Conservation (phyloP, 148 eudicot species). For the Tetragonia tetragonoides region DNA sequence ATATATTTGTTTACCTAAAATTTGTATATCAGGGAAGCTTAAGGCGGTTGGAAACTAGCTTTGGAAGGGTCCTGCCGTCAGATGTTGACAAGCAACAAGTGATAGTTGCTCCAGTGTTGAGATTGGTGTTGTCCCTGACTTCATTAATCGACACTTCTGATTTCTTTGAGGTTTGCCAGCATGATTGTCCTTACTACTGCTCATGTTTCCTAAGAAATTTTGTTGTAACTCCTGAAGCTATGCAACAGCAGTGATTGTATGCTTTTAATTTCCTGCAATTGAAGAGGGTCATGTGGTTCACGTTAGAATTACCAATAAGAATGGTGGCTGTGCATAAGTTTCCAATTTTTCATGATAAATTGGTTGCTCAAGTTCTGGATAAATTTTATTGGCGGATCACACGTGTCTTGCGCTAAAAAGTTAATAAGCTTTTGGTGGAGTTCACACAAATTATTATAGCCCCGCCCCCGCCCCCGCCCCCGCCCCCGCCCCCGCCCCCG, state of each 20-base stretch:
- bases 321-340: no score
- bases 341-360: background rate
- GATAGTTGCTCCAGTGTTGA: constrained; percentile 74
- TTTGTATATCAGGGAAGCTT: constrained; percentile 53
- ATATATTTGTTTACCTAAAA: constrained; percentile 13
- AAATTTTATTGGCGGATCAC: background rate
- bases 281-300: no score
- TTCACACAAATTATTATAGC: background rate
- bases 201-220: constrained; percentile 8
- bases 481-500: no score
- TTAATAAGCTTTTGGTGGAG: background rate
- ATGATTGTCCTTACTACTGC: constrained; percentile 1
- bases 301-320: no score
- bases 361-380: background rate
- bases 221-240: background rate
- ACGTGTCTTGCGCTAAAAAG: background rate
- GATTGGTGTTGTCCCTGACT: constrained; percentile 79
- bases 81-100: constrained; percentile 61
- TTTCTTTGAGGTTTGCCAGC: constrained; percentile 68
- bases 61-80: constrained; percentile 44
- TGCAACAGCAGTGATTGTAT: background rate
- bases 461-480: background rate
- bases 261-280: no score
- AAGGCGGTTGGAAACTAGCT: constrained; percentile 49
- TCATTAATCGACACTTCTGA: constrained; percentile 85